Evolutionary conservation across 345 rosid genomes (phyloP), one percentile per base, ranked within the genome.

Genomic region (Pelargonium nanum): DNA sequence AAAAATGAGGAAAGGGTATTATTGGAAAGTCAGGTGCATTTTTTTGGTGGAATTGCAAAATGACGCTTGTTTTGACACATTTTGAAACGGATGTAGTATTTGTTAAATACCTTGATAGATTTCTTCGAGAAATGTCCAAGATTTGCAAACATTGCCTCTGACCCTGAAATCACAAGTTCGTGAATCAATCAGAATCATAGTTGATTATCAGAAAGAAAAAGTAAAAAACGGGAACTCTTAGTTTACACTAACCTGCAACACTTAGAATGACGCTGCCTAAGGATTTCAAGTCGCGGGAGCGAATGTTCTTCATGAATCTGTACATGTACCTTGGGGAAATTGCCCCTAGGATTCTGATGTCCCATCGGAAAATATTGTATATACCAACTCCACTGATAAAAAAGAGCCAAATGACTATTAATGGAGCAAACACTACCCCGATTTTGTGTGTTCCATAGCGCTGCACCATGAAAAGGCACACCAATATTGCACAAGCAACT

Each of bases 81-180:
- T n/a, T n/a, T n/a, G n/a, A n/a, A n/a, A n/a, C n/a, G n/a, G n/a
- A n/a, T n/a, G n/a, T n/a, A n/a, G n/a, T n/a, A 26, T 25, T 59
- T 16, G 55, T 58, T 58, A 48, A 59, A 22, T 56, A 78, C 90
- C 85, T 71, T 75, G 30, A 84, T 75, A 4, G 90, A 78, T 67
- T 58, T 81, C 76, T 60, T 78, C 0, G 91, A 82, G 68, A 85
- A 82, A 71, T 82, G 87, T 25, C 91, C 91, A 6, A 85, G 64
- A 72, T 85, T 76, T 1, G 84, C 82, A 64, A 80, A 85, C 84
- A 82, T 85, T 61, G 87, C 79, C 71, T 85, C 87, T 21, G 87
- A 74, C 58, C 90, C 87, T 84, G 85, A 57, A 34, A 28, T 58
- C 7, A 10, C 23, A 57, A 22, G 10, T 2, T 9, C 6, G 48